Percentiles rank a stretch among this genome's conserved stretches.
These are phyloP conservation scores for Aureobasidium sp. DNA, from an alignment of 2,329 filamentous ascomycete species.

Conservation along the genomic window DNA sequence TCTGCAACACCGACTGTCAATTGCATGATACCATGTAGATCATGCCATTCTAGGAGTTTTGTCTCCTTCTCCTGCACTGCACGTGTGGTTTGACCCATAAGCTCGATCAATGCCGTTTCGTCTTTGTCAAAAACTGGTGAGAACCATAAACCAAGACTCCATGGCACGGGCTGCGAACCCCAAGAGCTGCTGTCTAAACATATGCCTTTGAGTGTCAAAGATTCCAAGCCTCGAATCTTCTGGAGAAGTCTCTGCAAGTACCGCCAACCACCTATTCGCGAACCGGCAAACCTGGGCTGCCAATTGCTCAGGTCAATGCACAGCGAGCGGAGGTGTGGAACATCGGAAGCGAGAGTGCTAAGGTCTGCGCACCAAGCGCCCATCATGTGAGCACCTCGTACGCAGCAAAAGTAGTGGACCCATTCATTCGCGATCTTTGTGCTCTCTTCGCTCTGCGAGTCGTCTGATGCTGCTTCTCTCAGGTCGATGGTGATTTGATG, in stretches of 20 bases:
- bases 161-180: conserved; percentile 2
- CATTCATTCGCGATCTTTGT: conserved; percentile 26
- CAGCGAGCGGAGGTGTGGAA: conserved; percentile 12
- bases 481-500: conserved; percentile 34
- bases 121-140: conserved; percentile 10
- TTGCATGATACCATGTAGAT: not conserved
- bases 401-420: conserved; percentile 30
- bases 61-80: not conserved
- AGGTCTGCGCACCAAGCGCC: conserved; percentile 18
- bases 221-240: conserved; percentile 8
- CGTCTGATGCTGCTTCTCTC: conserved; percentile 22
- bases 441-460: not conserved
- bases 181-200: conserved; percentile 7
- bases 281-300: conserved; percentile 5
- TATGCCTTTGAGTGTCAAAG: conserved; percentile 3
- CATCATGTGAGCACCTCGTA: conserved; percentile 27
- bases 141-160: conserved; percentile 15
- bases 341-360: conserved; percentile 22
- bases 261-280: conserved; percentile 11
- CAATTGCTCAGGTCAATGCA: conserved; percentile 12
- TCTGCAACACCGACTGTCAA: not conserved
- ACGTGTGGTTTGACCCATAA: conserved; percentile 1
- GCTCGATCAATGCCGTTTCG: conserved; percentile 7
- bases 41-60: conserved; percentile 7
- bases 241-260: conserved; percentile 10